Percentiles rank a stretch among this genome's conserved stretches.
Conservation (phyloP, 108 stramenopile species). For the Aurantiochytrium sp. region DNA sequence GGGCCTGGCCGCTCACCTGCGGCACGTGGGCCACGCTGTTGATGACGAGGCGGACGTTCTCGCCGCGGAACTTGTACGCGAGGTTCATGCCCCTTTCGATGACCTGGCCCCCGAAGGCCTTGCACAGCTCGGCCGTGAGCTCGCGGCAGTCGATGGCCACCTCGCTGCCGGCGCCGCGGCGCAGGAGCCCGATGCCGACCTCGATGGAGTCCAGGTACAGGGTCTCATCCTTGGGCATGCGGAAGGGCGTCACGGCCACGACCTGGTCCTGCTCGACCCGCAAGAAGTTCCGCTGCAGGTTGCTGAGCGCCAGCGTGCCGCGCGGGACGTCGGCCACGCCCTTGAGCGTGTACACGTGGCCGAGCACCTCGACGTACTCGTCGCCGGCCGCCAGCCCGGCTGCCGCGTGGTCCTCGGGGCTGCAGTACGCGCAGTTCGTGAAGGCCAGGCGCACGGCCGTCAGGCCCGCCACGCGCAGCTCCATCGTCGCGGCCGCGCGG, state of each 20-base stretch:
- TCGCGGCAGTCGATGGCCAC: constrained; percentile 26
- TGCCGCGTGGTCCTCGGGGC: not conserved
- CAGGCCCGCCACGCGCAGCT: not conserved
- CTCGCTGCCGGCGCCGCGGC: not conserved
- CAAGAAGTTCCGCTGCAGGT: not conserved
- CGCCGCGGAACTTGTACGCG: not conserved
- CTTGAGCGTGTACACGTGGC: not conserved
- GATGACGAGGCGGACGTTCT: not conserved
- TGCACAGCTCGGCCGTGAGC: not conserved
- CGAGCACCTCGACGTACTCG: not conserved
- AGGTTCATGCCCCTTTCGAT: not conserved
- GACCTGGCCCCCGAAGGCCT: not conserved
- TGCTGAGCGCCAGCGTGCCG: not conserved
- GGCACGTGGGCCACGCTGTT: not conserved
- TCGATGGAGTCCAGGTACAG: not conserved
- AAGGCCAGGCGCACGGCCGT: constrained; percentile 27
- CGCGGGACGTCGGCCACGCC: not conserved
- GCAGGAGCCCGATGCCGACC: not conserved
- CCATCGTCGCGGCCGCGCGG: too few species aligned
- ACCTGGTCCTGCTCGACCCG: not conserved
- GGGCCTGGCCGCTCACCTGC: not conserved
- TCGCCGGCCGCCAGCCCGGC: not conserved
- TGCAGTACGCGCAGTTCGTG: not conserved
- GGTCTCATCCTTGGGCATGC: not conserved
- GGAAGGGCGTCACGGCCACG: not conserved